A percentile compares a stretch with the other conserved stretches of the same genome.
These are phyloP conservation scores for Nakazawaea wickerhamii DNA, from an alignment of 805 yeast species.

Conservation along the genomic window DNA sequence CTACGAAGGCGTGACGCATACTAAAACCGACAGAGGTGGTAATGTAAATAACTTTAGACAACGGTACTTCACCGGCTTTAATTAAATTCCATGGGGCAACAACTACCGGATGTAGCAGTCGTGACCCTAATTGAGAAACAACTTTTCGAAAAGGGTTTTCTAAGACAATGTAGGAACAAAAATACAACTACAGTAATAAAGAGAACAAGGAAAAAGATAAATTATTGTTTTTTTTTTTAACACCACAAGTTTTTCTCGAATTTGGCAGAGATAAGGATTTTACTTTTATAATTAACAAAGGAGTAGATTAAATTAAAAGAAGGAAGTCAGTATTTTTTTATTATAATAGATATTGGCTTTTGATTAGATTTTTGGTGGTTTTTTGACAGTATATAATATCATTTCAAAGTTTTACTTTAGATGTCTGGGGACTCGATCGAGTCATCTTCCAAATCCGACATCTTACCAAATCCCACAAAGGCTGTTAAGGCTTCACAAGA, in stretches of 20 bases:
- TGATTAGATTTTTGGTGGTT: no score
- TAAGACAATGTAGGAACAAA: neutral
- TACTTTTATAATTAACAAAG: no score
- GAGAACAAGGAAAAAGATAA: neutral
- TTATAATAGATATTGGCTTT: no score
- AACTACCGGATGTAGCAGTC: neutral
- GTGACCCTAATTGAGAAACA: no score
- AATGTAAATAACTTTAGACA: constrained; percentile 63
- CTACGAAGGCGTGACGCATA: constrained; percentile 44
- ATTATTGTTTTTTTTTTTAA: no score
- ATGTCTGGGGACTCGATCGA: neutral
- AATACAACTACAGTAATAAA: neutral
- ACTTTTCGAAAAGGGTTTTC: no score
- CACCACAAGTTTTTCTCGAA: neutral
- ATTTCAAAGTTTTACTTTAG: neutral
- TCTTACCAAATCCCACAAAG: neutral
- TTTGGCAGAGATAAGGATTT: neutral
- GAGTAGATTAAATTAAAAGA: no score
- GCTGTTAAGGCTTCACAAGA: neutral
- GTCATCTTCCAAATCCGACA: neutral
- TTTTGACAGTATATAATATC: no score
- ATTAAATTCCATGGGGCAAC: neutral
- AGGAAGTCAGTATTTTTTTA: no score
- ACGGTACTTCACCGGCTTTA: constrained; percentile 69
- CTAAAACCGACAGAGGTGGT: constrained; percentile 38